Evolutionary conservation across 2,329 filamentous ascomycete genomes (phyloP).

Genomic region (Exophiala dermatitidis): DNA sequence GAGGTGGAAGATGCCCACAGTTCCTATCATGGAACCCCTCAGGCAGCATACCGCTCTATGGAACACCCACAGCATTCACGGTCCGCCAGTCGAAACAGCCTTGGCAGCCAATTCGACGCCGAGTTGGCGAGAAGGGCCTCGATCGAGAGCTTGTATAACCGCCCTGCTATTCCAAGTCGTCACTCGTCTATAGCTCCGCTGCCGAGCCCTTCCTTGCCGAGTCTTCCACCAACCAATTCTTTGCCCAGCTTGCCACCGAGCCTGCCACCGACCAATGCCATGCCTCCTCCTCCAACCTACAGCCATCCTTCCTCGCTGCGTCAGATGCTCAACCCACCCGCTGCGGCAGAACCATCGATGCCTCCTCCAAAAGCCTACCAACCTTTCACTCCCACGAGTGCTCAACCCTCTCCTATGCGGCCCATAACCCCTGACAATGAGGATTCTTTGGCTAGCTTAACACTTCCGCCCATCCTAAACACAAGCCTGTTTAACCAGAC

Average conservation of each 20-base stretch:
- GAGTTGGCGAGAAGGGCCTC: constrained; percentile 14
- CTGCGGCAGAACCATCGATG: constrained; percentile 1
- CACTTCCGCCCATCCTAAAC: neutral
- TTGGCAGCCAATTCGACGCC: constrained; percentile 14
- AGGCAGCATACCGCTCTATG: constrained; percentile 7
- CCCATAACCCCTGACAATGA: constrained; percentile 3
- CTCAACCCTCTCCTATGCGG: neutral
- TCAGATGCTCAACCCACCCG: neutral
- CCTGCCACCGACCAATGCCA: constrained; percentile 6
- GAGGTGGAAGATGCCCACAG: constrained; percentile 18
- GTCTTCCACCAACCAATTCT: constrained; percentile 3
- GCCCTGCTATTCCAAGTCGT: constrained; percentile 7
- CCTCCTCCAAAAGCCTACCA: constrained; percentile 1
- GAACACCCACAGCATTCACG: constrained; percentile 13
- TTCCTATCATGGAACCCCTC: constrained; percentile 18
- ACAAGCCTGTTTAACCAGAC: neutral
- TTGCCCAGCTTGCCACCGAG: constrained; percentile 8
- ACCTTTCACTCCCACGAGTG: neutral
- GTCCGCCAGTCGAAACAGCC: constrained; percentile 21
- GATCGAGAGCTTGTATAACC: constrained; percentile 19
- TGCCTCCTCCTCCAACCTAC: constrained; percentile 18
- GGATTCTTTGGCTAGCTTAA: neutral
- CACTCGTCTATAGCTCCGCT: constrained; percentile 11
- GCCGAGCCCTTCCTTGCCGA: constrained; percentile 12
- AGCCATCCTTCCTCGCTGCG: neutral